Evolutionary conservation across 805 yeast genomes (phyloP).

Genomic region (Ogataea ganodermae): DNA sequence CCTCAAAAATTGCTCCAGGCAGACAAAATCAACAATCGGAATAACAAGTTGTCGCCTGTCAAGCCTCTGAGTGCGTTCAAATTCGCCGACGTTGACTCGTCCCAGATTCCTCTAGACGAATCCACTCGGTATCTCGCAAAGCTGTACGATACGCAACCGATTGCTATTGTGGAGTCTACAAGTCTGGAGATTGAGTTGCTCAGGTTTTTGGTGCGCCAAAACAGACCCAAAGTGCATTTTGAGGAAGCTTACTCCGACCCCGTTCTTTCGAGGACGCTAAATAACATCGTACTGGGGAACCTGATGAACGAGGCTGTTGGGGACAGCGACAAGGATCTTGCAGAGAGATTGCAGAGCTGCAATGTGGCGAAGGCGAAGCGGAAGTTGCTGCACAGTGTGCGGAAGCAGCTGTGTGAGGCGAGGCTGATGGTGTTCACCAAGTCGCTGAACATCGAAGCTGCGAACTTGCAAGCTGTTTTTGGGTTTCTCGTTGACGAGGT

Average conservation of each 20-base stretch:
- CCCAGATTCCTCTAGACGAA: background rate
- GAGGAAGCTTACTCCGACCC: conserved; percentile 18
- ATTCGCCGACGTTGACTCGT: conserved; percentile 4
- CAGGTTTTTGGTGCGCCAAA: conserved; percentile 23
- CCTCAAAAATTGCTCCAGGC: background rate
- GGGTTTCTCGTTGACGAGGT: conserved; percentile 13
- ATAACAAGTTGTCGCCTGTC: background rate
- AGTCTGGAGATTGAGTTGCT: conserved; percentile 22
- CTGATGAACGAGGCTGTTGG: conserved; percentile 20
- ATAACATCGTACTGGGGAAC: conserved; percentile 14
- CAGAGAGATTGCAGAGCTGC: conserved; percentile 11
- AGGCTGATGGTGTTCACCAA: conserved; percentile 28
- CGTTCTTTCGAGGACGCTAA: conserved; percentile 18
- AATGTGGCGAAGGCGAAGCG: conserved; percentile 16
- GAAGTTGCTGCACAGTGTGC: conserved; percentile 29
- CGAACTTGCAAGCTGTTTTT: conserved; percentile 14
- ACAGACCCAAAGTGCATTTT: conserved; percentile 18
- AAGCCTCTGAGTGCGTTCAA: background rate
- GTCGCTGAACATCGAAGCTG: conserved; percentile 23
- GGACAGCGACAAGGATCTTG: conserved; percentile 12
- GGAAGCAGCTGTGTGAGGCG: conserved; percentile 25
- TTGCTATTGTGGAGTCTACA: conserved; percentile 7
- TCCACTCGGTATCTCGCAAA: background rate
- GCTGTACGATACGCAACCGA: background rate
- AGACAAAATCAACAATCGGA: background rate